Base-by-base conservation (phyloP, 176 grass and related monocot genomes). In the Phragmites australis region DNA sequence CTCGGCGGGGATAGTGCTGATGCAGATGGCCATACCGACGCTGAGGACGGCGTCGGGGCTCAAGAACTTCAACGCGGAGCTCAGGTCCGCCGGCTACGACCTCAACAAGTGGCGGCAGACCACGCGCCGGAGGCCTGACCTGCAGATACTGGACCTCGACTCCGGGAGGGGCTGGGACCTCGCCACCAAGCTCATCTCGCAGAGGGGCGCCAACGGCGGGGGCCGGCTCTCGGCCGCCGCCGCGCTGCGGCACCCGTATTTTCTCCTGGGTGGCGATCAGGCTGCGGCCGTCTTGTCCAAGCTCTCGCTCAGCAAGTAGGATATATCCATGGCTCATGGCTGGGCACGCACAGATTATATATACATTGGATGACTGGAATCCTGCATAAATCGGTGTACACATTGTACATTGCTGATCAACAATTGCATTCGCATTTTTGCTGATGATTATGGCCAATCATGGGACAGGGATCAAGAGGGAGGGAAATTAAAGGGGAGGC, bases 11-110 rank as follows among this genome's bases (percentile, higher is more conserved):
- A 91, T 99, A 21, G 87, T 90, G 81, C 69, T 99, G 59, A 99
- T 99, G 92, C 96, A 99, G 86, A 95, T 99, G 96, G 92, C 96
- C 5, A 52, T 87, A 10, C 96, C 96, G 34, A 76, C 60, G 12
- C 86, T 99, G 67, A 83, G 96, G 70, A 78, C 92, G 1, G 19
- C 76, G 3, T 56, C 86, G 23, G 86, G 90, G 50, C 90, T 99
- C 81, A 99, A 89, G 87, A 93, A 90, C 82, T 99, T 99, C 90
- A 99, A 99, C 81, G 43, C 90, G 6, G 90, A 95, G 82, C 88
- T 99, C 47, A 95, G 90, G 82, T 68, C 78, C 39, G 86, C 87
- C 19, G 90, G 81, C 71, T 99, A 99, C 73, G 88, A 95, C 88
- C 89, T 95, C 73, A 95, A 91, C n/a, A 65, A 51, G 76, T 99